Evolutionary conservation across 331 rosid species (phyloP), one percentile per base, ranked within the genome.

Genomic region (Erythrophleum ivorense): DNA sequence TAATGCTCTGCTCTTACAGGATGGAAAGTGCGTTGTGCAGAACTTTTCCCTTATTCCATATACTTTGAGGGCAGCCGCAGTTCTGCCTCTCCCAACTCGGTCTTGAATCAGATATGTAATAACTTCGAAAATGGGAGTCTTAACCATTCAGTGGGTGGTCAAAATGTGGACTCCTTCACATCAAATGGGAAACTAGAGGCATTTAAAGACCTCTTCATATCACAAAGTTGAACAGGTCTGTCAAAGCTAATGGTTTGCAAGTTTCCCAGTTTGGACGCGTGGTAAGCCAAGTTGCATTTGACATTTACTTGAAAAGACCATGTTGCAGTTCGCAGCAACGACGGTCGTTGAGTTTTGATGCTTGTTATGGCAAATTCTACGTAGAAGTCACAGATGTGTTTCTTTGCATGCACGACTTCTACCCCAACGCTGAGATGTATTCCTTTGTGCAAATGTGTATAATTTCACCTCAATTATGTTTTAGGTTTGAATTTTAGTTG

Each of bases 1-100:
- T 33, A 48, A 31, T 36, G 73, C 66, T 16, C 45, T 38, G n/a
- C 19, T 29, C 58, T 24, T 60, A 81, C 86, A 95, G 99, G 98
- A 88, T 95, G 98, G 98, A 91, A 90, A 84, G 82, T 55, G 75
- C 92, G 87, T 3, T 95, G 98, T 71, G 84, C 91, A 0, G 92
- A 86, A 88, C 83, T 62, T 86, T 95, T 93, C 84, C 94, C 92
- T 2, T 89, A 86, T 90, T 90, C 98, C 7, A 88, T 91, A 12
- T 93, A 88, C 89, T 91, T 95, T 43, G 91, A 85, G 79, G 98
- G 98, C n/a, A 81, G 84, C 45, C 73, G 41, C 60, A 89, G 96
- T 87, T 91, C 99, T 88, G 97, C 90, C 43, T 78, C 85, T 77
- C 88, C 94, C 31, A 92, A 84, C 81, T 85, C 93, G 4, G 84